Base-by-base conservation (phyloP, 176 grass and related monocot species). In the Musa schizocarpa region DNA sequence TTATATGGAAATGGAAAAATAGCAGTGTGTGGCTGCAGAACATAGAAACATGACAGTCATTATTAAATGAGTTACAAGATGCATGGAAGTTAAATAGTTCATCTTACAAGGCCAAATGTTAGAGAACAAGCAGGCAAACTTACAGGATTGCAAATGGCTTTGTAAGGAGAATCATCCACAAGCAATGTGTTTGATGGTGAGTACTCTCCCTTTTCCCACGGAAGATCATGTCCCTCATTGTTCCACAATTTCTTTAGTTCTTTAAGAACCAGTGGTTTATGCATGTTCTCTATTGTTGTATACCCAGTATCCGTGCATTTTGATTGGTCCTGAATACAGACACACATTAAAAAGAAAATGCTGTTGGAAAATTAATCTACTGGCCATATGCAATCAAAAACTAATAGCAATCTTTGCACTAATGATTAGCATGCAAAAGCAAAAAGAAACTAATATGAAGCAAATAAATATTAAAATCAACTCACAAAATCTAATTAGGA, bases 151-250 rank as follows among this genome's bases (percentile, higher is more conserved):
- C 86, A 76, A 52, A 94, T 48, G 77, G 88, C 88, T 83, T 99
- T 99, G 76, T 91, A 99, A 79, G 95, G 95, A 74, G 95, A 99
- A 84, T 99, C 95, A 82, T 99, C 90, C 63, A 99, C 89, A 71
- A 94, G 86, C 69, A 99, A 87, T 57, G 95, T 99, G 87, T 99
- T 99, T 79, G 80, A 89, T 75, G 80, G 81, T 59, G 88, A 94
- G 74, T 87, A 99, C 26, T 87, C 82, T 75, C 90, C 95, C 73
- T 82, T 78, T 29, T 71, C 78, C 95, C 88, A 94, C 66, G 90
- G 95, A 73, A 99, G 88, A 82, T 78, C 79, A 89, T 70, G 58
- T 48, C 87, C 78, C 63, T 87, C 86, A 76, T 94, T 89, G 76
- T 85, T 84, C 95, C 95, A 99, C 62, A 99, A 59, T 84, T 91